Conservation (phyloP, 2,329 filamentous ascomycete genomes). For the Magnaporthiopsis incrustans region DNA sequence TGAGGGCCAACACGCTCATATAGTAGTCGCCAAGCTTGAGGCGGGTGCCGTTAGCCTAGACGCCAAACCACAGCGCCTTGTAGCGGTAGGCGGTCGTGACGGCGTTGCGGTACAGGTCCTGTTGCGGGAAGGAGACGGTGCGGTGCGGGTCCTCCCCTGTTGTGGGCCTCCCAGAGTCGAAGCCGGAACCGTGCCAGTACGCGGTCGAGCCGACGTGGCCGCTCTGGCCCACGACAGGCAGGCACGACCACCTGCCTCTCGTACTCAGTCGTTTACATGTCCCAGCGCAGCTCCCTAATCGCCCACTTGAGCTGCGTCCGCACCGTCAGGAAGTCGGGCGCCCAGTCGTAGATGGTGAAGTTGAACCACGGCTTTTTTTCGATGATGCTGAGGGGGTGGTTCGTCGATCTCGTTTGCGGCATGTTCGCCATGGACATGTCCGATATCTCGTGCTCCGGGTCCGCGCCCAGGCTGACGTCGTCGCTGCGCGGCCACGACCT, state of each 20-base stretch:
- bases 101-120: conserved; percentile 13
- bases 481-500: conserved; percentile 19
- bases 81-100: conserved; percentile 12
- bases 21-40: conserved; percentile 24
- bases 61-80: conserved; percentile 13
- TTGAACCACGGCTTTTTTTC: conserved; percentile 5
- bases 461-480: conserved; percentile 20
- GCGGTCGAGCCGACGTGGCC: conserved; percentile 17
- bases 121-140: conserved; percentile 12
- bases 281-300: conserved; percentile 20
- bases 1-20: conserved; percentile 10
- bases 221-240: conserved; percentile 16
- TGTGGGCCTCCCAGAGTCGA: background rate
- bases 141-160: conserved; percentile 7
- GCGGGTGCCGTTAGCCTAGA: conserved; percentile 20
- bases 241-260: conserved; percentile 17
- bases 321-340: background rate
- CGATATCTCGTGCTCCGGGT: conserved; percentile 20
- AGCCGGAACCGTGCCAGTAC: conserved; percentile 8
- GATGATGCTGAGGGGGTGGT: background rate
- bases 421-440: conserved; percentile 17
- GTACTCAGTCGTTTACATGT: conserved; percentile 16
- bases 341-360: conserved; percentile 17
- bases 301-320: conserved; percentile 14
- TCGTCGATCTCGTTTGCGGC: background rate